Evolutionary conservation across 202 grass and related monocot genomes (phyloP).

Genomic region (Saccharum hybrid): DNA sequence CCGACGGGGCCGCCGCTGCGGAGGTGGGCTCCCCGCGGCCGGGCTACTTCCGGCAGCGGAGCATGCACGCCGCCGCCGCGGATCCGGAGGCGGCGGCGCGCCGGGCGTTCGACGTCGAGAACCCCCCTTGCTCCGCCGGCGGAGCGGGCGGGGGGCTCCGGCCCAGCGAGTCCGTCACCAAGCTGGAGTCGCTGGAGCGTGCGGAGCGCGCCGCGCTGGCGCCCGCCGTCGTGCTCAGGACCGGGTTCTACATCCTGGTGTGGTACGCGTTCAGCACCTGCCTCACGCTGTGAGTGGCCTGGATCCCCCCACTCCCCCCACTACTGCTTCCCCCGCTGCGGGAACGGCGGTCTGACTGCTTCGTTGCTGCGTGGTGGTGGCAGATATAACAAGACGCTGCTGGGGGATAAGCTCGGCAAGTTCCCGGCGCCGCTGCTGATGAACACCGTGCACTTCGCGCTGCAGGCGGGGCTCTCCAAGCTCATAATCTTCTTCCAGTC

Average conservation of each 20-base stretch:
- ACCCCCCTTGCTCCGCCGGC: neutral
- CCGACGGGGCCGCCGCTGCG: slow-evolving; percentile 20
- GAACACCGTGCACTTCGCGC: slow-evolving; percentile 98
- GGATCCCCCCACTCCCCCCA: neutral
- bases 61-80: slow-evolving; percentile 50
- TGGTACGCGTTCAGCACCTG: slow-evolving; percentile 99
- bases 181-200: slow-evolving; percentile 77
- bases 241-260: slow-evolving; percentile 83
- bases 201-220: slow-evolving; percentile 62
- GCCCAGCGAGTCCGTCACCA: slow-evolving; percentile 68
- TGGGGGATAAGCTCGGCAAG: too few species aligned
- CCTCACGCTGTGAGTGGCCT: slow-evolving; percentile 89
- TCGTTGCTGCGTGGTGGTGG: too few species aligned
- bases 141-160: slow-evolving; percentile 39
- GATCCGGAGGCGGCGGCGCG: slow-evolving; percentile 47
- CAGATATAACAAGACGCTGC: too few species aligned
- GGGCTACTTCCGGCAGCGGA: slow-evolving; percentile 77
- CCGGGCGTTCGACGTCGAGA: slow-evolving; percentile 71
- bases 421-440: slow-evolving; percentile 98
- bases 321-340: too few species aligned
- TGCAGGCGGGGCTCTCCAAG: slow-evolving; percentile 93
- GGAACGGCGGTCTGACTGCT: too few species aligned
- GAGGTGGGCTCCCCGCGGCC: slow-evolving; percentile 77
- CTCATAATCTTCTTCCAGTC: slow-evolving; percentile 78
- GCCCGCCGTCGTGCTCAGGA: slow-evolving; percentile 66